Conservation (phyloP, 768 basidiomycete species). For the Lactifluus echinatus region DNA sequence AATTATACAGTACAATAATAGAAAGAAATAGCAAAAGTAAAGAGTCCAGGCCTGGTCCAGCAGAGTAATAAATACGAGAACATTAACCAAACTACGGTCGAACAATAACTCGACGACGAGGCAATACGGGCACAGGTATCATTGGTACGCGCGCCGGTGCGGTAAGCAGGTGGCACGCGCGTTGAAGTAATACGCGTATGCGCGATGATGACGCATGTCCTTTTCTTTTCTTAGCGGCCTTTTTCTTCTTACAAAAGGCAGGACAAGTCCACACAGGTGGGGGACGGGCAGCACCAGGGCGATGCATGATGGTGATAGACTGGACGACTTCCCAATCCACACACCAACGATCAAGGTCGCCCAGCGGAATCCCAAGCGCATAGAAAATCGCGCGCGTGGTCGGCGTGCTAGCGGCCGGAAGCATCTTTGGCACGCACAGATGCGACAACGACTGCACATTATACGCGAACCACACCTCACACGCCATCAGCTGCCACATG, state of each 20-base stretch:
- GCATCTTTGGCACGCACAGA: not conserved
- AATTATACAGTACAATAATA: no score
- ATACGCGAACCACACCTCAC: slow-evolving; percentile 3
- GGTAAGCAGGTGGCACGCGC: not conserved
- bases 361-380: slow-evolving; percentile 2
- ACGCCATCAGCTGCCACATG: not conserved
- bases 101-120: not conserved
- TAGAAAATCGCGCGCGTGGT: not conserved
- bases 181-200: slow-evolving; percentile 2
- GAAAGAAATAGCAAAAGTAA: not conserved
- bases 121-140: not conserved
- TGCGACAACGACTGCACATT: not conserved
- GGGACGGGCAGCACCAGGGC: not conserved
- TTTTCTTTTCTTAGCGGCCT: no score
- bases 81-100: not conserved
- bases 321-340: slow-evolving; percentile 2
- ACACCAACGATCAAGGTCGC: not conserved
- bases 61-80: not conserved
- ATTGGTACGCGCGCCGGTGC: not conserved
- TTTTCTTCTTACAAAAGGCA: not conserved
- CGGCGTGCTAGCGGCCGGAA: not conserved
- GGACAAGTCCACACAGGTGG: not conserved
- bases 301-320: not conserved
- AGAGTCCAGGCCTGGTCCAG: not conserved
- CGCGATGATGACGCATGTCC: not conserved